Conservation (phyloP, 257 asterid genomes). For the Voacanga thouarsii region DNA sequence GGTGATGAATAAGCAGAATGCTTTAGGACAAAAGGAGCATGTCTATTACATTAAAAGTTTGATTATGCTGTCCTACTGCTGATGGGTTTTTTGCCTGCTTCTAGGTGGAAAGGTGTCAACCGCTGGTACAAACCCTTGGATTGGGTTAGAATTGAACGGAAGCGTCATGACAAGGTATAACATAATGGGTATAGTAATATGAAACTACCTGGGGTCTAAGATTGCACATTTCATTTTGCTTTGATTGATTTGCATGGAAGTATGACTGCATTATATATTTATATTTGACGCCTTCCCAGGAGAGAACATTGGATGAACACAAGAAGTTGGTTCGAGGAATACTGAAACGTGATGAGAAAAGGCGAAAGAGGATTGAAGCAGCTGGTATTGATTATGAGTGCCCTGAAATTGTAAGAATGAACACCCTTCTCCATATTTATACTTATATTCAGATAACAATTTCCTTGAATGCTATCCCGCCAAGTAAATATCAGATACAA, state of each 20-base stretch:
- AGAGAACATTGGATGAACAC: conserved; percentile 64
- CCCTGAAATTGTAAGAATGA: conserved; percentile 72
- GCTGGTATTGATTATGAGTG: conserved; percentile 84
- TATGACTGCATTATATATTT: background rate
- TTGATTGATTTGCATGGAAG: background rate
- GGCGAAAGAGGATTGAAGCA: conserved; percentile 74
- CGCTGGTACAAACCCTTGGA: conserved; percentile 57
- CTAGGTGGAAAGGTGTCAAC: conserved; percentile 79
- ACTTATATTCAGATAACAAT: background rate
- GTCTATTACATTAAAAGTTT: background rate
- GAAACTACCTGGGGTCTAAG: background rate
- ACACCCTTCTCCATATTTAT: background rate
- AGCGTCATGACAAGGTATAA: conserved; percentile 76
- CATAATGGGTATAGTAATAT: background rate
- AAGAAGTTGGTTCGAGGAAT: conserved; percentile 56
- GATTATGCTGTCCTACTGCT: background rate
- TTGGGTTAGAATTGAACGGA: conserved; percentile 73
- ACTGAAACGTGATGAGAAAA: conserved; percentile 57
- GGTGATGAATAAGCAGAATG: background rate
- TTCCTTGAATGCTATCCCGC: background rate
- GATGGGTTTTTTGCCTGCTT: background rate
- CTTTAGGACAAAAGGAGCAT: background rate
- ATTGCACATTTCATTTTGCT: background rate
- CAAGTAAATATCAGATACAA: background rate
- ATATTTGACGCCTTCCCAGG: conserved; percentile 38